Evolutionary conservation across 163 green algal genomes (phyloP), one percentile per base, ranked within the genome.

Genomic region (Smithsoniella earleae): DNA sequence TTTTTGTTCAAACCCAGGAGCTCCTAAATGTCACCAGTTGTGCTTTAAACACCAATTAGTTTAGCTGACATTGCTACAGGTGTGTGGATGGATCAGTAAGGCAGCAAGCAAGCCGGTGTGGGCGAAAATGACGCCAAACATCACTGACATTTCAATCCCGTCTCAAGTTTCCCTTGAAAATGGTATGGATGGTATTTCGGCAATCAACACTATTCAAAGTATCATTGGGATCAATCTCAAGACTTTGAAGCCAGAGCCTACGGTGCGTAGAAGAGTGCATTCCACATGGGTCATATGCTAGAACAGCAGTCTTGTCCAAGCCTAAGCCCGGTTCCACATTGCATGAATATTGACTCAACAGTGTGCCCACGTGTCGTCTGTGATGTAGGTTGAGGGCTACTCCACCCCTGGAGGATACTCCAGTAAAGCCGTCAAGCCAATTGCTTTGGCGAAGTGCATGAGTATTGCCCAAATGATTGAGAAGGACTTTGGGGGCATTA

Each of bases 51-150:
- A n/a, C n/a, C n/a, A n/a, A n/a, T n/a, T n/a, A n/a, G n/a, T n/a
- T n/a, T n/a, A n/a, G n/a, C n/a, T n/a, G n/a, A n/a, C n/a, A n/a
- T n/a, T n/a, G n/a, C n/a, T 52, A 40, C 40, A 95, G 81, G 91
- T 98, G 66, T 95, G 90, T 75, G 77, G 77, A 31, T 98, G 93
- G 93, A 91, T 98, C 80, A 93, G 92, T 74, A 80, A 78, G 0
- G 83, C 81, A 28, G 82, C 94, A 36, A 92, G 74, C 13, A 69
- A 91, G n/a, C 94, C 94, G 1, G 92, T 98, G 46, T 98, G 94
- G 94, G 89, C 89, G 73, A 98, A 98, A 83, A 97, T 98, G 94
- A 98, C 94, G 4, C 94, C 94, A 34, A 98, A 98, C 86, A 89
- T 98, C 65, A 97, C 92, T n/a, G 91, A 97, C 77, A 96, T 97